Evolutionary conservation across 1,284 basidiomycete genomes (phyloP), one percentile per base, ranked within the genome.

Genomic region (Meripilus lineatus): DNA sequence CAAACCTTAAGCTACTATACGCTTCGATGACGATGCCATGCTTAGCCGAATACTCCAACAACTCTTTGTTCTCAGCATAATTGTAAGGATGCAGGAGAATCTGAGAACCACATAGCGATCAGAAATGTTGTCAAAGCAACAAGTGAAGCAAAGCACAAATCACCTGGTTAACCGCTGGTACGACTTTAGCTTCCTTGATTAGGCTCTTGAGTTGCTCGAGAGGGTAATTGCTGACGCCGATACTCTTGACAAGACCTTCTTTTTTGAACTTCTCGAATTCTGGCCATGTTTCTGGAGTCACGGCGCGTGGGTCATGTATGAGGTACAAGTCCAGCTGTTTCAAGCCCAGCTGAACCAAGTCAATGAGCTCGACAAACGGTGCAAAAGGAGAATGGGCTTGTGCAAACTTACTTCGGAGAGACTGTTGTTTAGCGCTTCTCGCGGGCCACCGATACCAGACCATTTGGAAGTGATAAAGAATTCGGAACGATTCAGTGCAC

Each of bases 191-290:
- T 2, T 70, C 64, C 40, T 70, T 70, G 25, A 86, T 56, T 8
- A 89, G 59, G 20, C 67, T 66, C 52, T 79, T 65, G 30, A 87
- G 69, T 32, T 81, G 68, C 3, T 68, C 57, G 20, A 81, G 66
- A n/a, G 64, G 61, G 58, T 82, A 87, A 64, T 89, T 89, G 61
- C 78, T 82, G 18, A 89, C 79, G n/a, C 85, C 85, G 44, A 87
- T 84, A 50, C 77, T 82, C 74, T 76, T 84, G 21, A 73, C 70
- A 4, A 79, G 61, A 0, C 81, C 83, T 7, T 73, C 64, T 40
- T 74, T 70, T 52, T 77, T 70, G 45, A 82, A 53, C 22, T 67
- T 66, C 59, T 84, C 81, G 57, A 88, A 74, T 52, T 78, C 64
- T 22, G 63, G 64, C 86, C 85, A 89, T 6, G 68, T 68, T 7